phyloP scores from a whole-genome alignment of 805 yeast genomes.

The Nakazawaea holstii region DNA sequence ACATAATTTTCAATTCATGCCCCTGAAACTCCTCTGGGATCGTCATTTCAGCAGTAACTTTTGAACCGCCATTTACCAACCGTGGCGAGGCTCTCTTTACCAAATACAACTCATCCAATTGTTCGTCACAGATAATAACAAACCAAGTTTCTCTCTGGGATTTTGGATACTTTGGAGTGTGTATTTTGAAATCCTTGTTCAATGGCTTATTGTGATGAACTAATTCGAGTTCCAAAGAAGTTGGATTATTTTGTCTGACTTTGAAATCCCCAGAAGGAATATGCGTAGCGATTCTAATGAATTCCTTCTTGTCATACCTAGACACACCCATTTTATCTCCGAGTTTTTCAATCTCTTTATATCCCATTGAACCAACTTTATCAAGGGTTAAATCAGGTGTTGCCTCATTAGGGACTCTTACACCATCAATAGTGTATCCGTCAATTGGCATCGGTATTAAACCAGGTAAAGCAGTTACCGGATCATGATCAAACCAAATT shows the following conservation, averaged over 20 bases:
- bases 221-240: constrained; percentile 37
- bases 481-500: constrained; percentile 77
- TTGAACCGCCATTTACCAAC: constrained; percentile 13
- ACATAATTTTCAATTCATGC: constrained; percentile 35
- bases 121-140: constrained; percentile 49
- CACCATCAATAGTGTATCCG: constrained; percentile 27
- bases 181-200: constrained; percentile 59
- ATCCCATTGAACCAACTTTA: constrained; percentile 35
- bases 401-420: constrained; percentile 10
- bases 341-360: constrained; percentile 27
- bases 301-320: constrained; percentile 37
- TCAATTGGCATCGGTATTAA: constrained; percentile 16
- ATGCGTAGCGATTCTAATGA: constrained; percentile 44
- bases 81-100: constrained; percentile 75
- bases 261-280: constrained; percentile 56
- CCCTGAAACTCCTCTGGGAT: constrained; percentile 48
- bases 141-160: constrained; percentile 94
- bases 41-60: constrained; percentile 37
- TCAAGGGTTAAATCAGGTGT: constrained; percentile 25
- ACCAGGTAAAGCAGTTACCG: constrained; percentile 55
- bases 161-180: constrained; percentile 82
- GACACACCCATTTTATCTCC: constrained; percentile 36
- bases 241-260: constrained; percentile 31
- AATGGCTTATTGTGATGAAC: constrained; percentile 46
- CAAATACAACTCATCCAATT: constrained; percentile 48